A percentile compares a stretch with the other conserved stretches of the same genome.
Evolutionary conservation across 164 flowering plant species (phyloP).

Genomic region (Dillenia turbinata): DNA sequence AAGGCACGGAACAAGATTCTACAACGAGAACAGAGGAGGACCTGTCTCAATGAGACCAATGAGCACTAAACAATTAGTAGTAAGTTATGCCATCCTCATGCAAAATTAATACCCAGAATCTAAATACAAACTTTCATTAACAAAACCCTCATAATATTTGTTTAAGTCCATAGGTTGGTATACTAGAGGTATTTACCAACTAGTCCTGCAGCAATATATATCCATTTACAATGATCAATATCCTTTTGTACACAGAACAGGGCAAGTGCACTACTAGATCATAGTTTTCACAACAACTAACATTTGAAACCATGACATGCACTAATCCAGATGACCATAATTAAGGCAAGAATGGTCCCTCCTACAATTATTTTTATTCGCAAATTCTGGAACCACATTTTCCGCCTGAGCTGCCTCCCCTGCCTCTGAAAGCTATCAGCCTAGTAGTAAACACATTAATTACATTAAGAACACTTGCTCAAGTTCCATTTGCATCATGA

Average conservation of each 20-base stretch:
- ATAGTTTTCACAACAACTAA: conserved; percentile 13
- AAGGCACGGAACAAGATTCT: no score
- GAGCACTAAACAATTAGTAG: no score
- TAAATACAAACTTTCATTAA: no score
- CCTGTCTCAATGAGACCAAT: no score
- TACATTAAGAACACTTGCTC: background rate
- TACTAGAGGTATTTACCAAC: no score
- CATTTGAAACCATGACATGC: conserved; percentile 67
- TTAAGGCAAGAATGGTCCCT: conserved; percentile 42
- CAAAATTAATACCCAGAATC: no score
- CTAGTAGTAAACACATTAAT: conserved; percentile 25
- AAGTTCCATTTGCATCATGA: background rate
- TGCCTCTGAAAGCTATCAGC: conserved; percentile 99
- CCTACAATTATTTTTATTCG: conserved; percentile 75
- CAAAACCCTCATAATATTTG: background rate
- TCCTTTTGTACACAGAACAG: background rate
- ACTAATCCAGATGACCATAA: conserved; percentile 62
- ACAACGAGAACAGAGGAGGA: no score
- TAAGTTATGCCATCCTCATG: no score
- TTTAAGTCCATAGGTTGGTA: background rate
- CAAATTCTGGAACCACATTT: conserved; percentile 94
- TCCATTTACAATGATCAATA: no score
- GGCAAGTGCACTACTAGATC: background rate
- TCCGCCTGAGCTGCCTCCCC: conserved; percentile 83
- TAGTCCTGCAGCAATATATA: no score